phyloP scores from a whole-genome alignment of 108 stramenopile species.

The Fragilaria crotonensis region DNA sequence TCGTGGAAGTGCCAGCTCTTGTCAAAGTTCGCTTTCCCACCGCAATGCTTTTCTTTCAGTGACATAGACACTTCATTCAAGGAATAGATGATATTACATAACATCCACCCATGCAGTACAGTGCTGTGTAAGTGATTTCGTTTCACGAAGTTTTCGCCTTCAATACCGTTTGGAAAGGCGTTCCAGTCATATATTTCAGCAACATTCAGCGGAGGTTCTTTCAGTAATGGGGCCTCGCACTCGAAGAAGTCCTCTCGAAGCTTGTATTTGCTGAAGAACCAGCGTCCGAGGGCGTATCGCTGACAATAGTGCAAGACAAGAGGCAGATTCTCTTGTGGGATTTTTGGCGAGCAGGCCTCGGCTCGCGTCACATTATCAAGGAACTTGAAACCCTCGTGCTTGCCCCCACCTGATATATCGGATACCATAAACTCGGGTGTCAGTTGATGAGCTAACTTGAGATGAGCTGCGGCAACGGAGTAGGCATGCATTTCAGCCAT shows the following conservation, averaged over 20 bases:
- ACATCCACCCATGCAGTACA: constrained; percentile 3
- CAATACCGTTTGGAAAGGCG: constrained; percentile 3
- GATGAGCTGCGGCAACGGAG: constrained; percentile 78
- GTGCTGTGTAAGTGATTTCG: constrained; percentile 9
- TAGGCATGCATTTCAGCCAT: constrained; percentile 63
- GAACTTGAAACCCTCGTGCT: constrained; percentile 75
- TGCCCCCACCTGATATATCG: constrained; percentile 11
- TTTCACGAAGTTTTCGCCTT: constrained; percentile 3
- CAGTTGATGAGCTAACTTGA: constrained; percentile 60
- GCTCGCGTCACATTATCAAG: constrained; percentile 25
- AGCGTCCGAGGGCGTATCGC: constrained; percentile 52
- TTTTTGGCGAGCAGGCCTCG: not conserved
- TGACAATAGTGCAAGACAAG: constrained; percentile 76
- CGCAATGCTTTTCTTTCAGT: constrained; percentile 6
- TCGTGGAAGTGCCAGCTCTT: constrained; percentile 10
- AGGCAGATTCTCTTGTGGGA: constrained; percentile 26
- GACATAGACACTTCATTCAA: constrained; percentile 11
- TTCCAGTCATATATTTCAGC: constrained; percentile 2
- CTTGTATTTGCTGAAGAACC: constrained; percentile 55
- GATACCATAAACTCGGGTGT: constrained; percentile 72
- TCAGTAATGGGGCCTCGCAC: constrained; percentile 55
- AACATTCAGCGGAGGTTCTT: constrained; percentile 43
- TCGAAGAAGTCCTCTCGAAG: constrained; percentile 55
- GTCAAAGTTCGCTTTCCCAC: not conserved
- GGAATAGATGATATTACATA: constrained; percentile 10